Evolutionary conservation across 106 monocot species (phyloP).

Genomic region (Allium cepa): DNA sequence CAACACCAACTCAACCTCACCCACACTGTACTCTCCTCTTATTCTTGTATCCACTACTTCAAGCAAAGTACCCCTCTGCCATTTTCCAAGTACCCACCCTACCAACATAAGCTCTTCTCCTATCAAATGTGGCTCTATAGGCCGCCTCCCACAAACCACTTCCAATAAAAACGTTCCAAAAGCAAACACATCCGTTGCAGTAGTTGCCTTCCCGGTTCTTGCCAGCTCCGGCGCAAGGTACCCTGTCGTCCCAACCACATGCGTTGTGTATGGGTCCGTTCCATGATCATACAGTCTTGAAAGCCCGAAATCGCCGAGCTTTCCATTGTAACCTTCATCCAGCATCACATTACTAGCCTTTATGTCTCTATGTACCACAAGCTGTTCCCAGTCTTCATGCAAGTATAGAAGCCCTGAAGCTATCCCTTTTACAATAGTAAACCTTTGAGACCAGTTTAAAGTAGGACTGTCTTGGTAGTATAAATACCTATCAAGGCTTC

Average conservation of each 20-base stretch:
- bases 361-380: constrained; percentile 29
- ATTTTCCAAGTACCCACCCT: constrained; percentile 9
- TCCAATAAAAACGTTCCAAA: constrained; percentile 11
- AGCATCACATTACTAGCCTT: constrained; percentile 38
- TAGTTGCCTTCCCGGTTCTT: too few relatives aligned
- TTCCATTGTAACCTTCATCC: constrained; percentile 22
- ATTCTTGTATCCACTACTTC: constrained; percentile 7
- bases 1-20: constrained; percentile 13
- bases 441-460: constrained; percentile 48
- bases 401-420: constrained; percentile 27
- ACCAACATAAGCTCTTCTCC: constrained; percentile 5
- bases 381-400: constrained; percentile 34
- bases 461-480: constrained; percentile 6
- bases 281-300: constrained; percentile 31
- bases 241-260: constrained; percentile 4
- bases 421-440: constrained; percentile 6
- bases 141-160: constrained; percentile 13
- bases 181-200: constrained; percentile 19
- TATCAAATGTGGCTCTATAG: neutral
- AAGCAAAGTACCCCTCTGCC: neutral
- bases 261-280: constrained; percentile 23
- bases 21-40: neutral
- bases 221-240: too few relatives aligned
- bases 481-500: constrained; percentile 47
- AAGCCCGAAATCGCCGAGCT: constrained; percentile 32